Evolutionary conservation across 1,284 basidiomycete genomes (phyloP).

Genomic region (Tylopilus sp.): DNA sequence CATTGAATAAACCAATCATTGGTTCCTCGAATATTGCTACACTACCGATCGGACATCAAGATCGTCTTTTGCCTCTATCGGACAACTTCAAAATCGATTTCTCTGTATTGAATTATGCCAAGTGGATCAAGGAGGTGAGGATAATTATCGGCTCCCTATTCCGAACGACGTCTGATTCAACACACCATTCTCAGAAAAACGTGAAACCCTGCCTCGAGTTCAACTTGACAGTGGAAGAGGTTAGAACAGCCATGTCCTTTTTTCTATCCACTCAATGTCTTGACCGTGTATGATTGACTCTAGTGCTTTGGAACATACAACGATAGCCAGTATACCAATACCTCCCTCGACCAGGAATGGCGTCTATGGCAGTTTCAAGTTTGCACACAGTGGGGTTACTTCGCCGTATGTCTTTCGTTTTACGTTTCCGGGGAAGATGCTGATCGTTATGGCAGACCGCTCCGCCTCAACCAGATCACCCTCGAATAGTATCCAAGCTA

Average conservation of each 20-base stretch:
- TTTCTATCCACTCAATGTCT: background rate
- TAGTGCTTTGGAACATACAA: conserved; percentile 87
- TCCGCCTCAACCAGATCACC: conserved; percentile 58
- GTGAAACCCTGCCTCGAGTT: conserved; percentile 55
- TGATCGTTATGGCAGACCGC: conserved; percentile 47
- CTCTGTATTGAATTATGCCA: conserved; percentile 71
- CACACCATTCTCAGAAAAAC: conserved; percentile 43
- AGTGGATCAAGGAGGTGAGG: conserved; percentile 66
- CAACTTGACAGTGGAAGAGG: conserved; percentile 55
- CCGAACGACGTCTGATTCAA: background rate
- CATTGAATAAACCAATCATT: conserved; percentile 48
- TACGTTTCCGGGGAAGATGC: background rate
- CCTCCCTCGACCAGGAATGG: conserved; percentile 69
- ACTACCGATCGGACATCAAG: conserved; percentile 43
- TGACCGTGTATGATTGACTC: background rate
- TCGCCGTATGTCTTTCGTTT: conserved; percentile 47
- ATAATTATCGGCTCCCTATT: background rate
- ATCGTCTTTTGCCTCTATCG: conserved; percentile 42
- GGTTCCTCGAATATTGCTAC: conserved; percentile 25
- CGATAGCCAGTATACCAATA: conserved; percentile 61
- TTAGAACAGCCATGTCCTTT: conserved; percentile 29
- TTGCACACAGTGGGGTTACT: conserved; percentile 95
- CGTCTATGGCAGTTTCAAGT: conserved; percentile 89
- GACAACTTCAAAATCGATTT: conserved; percentile 49
- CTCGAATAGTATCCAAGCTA: conserved; percentile 71